These are phyloP conservation scores for Eucalyptus tenuipes DNA, from an alignment of 345 rosid species.

Conservation along the genomic window DNA sequence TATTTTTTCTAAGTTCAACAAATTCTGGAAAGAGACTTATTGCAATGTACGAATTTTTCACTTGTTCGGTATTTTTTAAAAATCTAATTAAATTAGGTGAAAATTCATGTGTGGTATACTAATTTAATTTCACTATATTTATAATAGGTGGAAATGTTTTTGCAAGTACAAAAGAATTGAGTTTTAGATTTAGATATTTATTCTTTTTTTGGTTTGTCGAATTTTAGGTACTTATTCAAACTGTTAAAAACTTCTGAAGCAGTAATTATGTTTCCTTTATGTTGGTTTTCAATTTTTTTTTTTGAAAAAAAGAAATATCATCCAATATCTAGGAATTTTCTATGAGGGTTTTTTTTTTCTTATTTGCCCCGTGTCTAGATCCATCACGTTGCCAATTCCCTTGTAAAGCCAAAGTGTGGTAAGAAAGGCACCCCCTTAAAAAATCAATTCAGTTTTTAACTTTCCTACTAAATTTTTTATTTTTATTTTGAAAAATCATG, in stretches of 20 bases:
- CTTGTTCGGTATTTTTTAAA: not conserved
- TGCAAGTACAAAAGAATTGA: not conserved
- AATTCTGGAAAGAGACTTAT: not conserved
- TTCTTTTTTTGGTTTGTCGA: too few species aligned
- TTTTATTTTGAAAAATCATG: not conserved
- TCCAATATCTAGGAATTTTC: not conserved
- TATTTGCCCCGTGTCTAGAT: not conserved
- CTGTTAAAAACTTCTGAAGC: not conserved
- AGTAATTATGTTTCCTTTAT: not conserved
- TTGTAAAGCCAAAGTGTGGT: not conserved
- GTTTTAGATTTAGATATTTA: not conserved
- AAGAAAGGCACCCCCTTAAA: not conserved
- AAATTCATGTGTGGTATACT: not conserved
- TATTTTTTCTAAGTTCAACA: not conserved
- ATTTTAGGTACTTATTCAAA: not conserved
- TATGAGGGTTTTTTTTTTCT: too few species aligned
- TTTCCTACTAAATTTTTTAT: not conserved
- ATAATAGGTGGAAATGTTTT: not conserved
- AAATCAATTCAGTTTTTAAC: not conserved
- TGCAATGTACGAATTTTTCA: not conserved
- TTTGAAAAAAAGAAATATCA: too few species aligned
- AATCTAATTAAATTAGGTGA: not conserved
- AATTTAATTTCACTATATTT: not conserved
- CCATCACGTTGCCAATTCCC: not conserved
- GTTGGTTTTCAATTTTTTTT: not conserved